Evolutionary conservation across 2,329 filamentous ascomycete species (phyloP).

Genomic region (Capronia americana): DNA sequence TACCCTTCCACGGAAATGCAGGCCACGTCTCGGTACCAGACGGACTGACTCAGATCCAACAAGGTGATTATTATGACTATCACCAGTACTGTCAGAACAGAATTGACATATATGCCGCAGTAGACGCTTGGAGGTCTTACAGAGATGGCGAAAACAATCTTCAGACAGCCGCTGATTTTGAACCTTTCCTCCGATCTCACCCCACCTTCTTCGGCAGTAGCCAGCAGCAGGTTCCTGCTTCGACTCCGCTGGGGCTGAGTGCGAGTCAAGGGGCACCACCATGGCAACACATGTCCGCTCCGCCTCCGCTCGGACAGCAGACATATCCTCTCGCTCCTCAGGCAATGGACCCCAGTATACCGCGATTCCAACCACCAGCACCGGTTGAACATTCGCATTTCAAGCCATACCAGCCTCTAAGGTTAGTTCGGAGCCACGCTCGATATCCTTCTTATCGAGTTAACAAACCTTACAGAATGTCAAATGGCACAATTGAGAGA

Average conservation of each 20-base stretch:
- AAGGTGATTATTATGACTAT: slow-evolving; percentile 38
- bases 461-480: slow-evolving; percentile 38
- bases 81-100: slow-evolving; percentile 23
- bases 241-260: not conserved
- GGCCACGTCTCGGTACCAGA: slow-evolving; percentile 10
- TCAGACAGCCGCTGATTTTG: slow-evolving; percentile 23
- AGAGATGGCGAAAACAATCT: slow-evolving; percentile 31
- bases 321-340: not conserved
- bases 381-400: not conserved
- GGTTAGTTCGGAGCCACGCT: slow-evolving; percentile 38
- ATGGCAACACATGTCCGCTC: not conserved
- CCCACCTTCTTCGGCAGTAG: not conserved
- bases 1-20: not conserved
- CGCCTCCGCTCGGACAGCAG: not conserved
- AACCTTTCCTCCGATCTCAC: slow-evolving; percentile 2
- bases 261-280: not conserved
- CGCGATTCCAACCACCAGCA: not conserved
- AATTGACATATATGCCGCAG: slow-evolving; percentile 38
- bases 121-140: slow-evolving; percentile 40
- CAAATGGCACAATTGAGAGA: slow-evolving; percentile 29
- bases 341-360: slow-evolving; percentile 14
- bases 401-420: slow-evolving; percentile 31
- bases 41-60: slow-evolving; percentile 15
- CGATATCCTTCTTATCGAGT: slow-evolving; percentile 40
- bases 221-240: not conserved